Conservation (phyloP, 208 protist genomes). For the Lotmaria passim region DNA sequence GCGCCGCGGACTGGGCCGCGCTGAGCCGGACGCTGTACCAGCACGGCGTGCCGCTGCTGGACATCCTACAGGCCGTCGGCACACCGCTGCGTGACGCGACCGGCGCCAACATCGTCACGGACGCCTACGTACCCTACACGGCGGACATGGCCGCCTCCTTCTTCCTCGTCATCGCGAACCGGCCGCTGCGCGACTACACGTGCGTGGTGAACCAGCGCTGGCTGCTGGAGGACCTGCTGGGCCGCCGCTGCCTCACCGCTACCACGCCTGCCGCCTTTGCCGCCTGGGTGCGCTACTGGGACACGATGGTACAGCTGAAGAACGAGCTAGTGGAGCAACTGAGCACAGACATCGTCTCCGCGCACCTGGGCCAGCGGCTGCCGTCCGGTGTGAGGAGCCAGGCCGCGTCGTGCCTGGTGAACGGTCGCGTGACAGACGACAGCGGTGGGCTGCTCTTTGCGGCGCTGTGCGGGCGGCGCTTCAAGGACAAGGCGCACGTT, state of each 20-base stretch:
- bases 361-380: slow-evolving; percentile 28
- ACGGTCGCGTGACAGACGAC: slow-evolving; percentile 24
- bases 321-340: slow-evolving; percentile 6
- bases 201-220: slow-evolving; percentile 29
- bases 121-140: slow-evolving; percentile 29
- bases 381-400: background rate
- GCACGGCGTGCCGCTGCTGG: slow-evolving; percentile 23
- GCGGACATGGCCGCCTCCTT: slow-evolving; percentile 18
- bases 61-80: slow-evolving; percentile 17
- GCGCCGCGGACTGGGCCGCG: slow-evolving; percentile 4
- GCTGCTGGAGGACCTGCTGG: slow-evolving; percentile 20
- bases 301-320: slow-evolving; percentile 23
- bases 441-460: slow-evolving; percentile 26
- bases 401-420: slow-evolving; percentile 28
- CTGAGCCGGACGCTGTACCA: slow-evolving; percentile 27
- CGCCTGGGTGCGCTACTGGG: slow-evolving; percentile 36
- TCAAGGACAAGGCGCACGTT: slow-evolving; percentile 4
- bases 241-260: slow-evolving; percentile 5
- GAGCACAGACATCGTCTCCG: slow-evolving; percentile 11
- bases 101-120: slow-evolving; percentile 12
- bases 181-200: slow-evolving; percentile 30
- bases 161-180: slow-evolving; percentile 28
- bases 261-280: slow-evolving; percentile 17
- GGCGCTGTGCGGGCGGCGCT: slow-evolving; percentile 18
- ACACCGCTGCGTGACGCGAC: slow-evolving; percentile 14